These are phyloP conservation scores for Barnettozyma sucrosica DNA, from an alignment of 805 yeast genomes.

Conservation along the genomic window DNA sequence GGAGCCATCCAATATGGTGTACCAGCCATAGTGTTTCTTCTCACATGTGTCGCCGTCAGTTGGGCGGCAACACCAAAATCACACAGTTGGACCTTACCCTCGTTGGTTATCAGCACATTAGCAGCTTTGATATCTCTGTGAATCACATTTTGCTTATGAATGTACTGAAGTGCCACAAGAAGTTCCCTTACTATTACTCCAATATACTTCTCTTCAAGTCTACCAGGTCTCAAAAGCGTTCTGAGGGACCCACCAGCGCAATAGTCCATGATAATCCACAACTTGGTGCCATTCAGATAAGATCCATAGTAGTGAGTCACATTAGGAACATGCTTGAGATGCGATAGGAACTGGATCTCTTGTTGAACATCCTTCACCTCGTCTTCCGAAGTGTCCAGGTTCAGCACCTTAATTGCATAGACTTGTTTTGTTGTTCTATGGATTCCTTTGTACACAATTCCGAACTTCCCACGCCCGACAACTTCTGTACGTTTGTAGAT, in stretches of 20 bases:
- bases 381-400: conserved; percentile 87
- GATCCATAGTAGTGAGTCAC: conserved; percentile 84
- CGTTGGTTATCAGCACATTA: conserved; percentile 80
- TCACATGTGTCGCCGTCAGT: conserved; percentile 63
- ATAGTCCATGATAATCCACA: conserved; percentile 70
- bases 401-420: conserved; percentile 89
- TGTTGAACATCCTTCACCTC: conserved; percentile 93
- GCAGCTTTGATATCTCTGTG: conserved; percentile 98
- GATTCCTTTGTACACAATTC: conserved; percentile 88
- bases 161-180: conserved; percentile 67
- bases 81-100: conserved; percentile 86
- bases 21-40: conserved; percentile 93
- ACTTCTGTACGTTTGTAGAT: conserved; percentile 78
- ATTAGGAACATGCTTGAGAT: conserved; percentile 80
- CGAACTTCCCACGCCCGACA: conserved; percentile 95
- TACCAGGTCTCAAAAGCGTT: conserved; percentile 80
- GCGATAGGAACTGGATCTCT: conserved; percentile 82
- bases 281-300: conserved; percentile 10
- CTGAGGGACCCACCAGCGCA: conserved; percentile 88
- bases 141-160: conserved; percentile 86
- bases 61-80: conserved; percentile 99
- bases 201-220: conserved; percentile 75
- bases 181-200: conserved; percentile 84
- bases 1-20: conserved; percentile 99
- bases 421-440: conserved; percentile 64